Percentiles rank a stretch among this genome's conserved stretches.
Evolutionary conservation across 768 basidiomycete species (phyloP).

Genomic region (Termitomyces bulborhizus): DNA sequence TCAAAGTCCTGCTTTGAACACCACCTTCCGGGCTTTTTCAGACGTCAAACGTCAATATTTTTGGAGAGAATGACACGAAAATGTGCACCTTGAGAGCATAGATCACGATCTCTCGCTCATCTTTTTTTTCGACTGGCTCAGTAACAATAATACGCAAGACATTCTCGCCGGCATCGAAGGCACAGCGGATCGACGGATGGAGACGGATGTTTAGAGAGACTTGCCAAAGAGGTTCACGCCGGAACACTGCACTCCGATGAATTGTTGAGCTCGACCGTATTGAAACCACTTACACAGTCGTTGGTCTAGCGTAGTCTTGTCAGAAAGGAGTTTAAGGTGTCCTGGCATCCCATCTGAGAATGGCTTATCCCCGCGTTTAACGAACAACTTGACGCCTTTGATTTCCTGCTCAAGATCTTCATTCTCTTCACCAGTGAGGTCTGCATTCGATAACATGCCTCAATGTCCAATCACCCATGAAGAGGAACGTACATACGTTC

Average conservation of each 20-base stretch:
- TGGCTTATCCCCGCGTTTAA: slow-evolving; percentile 48
- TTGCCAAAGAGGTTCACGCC: slow-evolving; percentile 65
- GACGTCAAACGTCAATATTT: slow-evolving; percentile 8
- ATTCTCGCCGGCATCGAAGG: slow-evolving; percentile 49
- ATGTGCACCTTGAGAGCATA: slow-evolving; percentile 58
- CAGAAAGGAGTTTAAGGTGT: slow-evolving; percentile 51
- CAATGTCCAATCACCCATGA: neutral
- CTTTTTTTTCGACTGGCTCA: slow-evolving; percentile 31
- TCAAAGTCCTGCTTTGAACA: slow-evolving; percentile 50
- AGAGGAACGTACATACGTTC: slow-evolving; percentile 12
- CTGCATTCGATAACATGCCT: slow-evolving; percentile 18
- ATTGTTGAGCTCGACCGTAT: neutral
- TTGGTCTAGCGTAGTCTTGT: slow-evolving; percentile 33
- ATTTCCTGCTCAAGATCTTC: slow-evolving; percentile 52
- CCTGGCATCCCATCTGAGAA: slow-evolving; percentile 59
- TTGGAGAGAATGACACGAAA: neutral
- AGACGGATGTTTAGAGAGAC: slow-evolving; percentile 64
- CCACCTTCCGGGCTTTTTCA: slow-evolving; percentile 32
- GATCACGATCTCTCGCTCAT: slow-evolving; percentile 39
- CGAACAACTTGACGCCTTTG: slow-evolving; percentile 54
- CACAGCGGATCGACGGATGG: slow-evolving; percentile 47
- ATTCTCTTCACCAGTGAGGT: slow-evolving; percentile 59
- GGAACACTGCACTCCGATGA: slow-evolving; percentile 42
- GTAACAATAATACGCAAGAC: slow-evolving; percentile 50
- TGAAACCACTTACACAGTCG: slow-evolving; percentile 35